phyloP scores from a whole-genome alignment of 2,329 filamentous ascomycete species.

The Fusarium dimerum region DNA sequence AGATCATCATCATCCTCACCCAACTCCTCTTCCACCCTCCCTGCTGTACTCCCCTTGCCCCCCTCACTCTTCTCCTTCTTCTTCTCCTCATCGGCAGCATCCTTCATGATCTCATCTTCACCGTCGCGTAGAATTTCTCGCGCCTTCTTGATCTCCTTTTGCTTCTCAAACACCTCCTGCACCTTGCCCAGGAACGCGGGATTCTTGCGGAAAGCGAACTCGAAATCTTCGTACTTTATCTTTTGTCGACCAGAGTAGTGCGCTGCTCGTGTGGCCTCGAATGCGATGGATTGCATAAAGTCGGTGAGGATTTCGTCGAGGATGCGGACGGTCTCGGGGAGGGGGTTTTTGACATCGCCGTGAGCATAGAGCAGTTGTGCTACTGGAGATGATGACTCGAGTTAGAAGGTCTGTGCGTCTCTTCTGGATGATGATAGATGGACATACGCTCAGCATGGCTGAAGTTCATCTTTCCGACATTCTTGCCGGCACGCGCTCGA shows the following conservation, averaged over 20 bases:
- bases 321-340: slow-evolving; percentile 80
- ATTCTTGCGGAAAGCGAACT: slow-evolving; percentile 87
- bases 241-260: slow-evolving; percentile 89
- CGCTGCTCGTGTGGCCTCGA: slow-evolving; percentile 83
- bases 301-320: slow-evolving; percentile 96
- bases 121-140: slow-evolving; percentile 74
- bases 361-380: slow-evolving; percentile 75
- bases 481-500: slow-evolving; percentile 73
- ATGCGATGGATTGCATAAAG: slow-evolving; percentile 92
- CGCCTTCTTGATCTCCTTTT: slow-evolving; percentile 80
- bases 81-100: slow-evolving; percentile 48
- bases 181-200: slow-evolving; percentile 85
- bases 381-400: slow-evolving; percentile 47
- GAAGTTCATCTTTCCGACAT: slow-evolving; percentile 84
- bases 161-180: slow-evolving; percentile 85
- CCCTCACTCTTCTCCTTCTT: slow-evolving; percentile 34
- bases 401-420: neutral
- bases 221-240: slow-evolving; percentile 97
- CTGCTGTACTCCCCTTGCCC: slow-evolving; percentile 26
- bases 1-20: slow-evolving; percentile 55
- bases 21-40: slow-evolving; percentile 49
- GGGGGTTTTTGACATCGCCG: slow-evolving; percentile 75
- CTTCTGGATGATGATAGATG: neutral
- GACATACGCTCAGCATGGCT: slow-evolving; percentile 66
- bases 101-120: slow-evolving; percentile 60